A percentile compares a stretch with the other conserved stretches of the same genome.
phyloP scores from a whole-genome alignment of 2,329 filamentous ascomycete species.

The Fusarium decemcellulare region DNA sequence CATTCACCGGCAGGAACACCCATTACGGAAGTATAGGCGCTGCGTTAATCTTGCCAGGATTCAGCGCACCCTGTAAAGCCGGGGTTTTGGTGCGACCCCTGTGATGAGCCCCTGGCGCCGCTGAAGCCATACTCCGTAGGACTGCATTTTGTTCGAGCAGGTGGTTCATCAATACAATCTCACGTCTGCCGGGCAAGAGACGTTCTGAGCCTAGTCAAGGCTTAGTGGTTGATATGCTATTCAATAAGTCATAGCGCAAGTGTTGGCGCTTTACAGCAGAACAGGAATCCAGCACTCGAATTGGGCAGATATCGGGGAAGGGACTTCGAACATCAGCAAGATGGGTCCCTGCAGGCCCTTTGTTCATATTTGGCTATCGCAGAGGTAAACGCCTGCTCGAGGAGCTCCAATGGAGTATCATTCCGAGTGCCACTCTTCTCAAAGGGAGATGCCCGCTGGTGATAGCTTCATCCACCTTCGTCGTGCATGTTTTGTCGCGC shows the following conservation, averaged over 20 bases:
- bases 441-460: background rate
- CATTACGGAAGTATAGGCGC: constrained; percentile 32
- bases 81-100: constrained; percentile 33
- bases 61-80: constrained; percentile 21
- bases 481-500: background rate
- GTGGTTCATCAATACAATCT: constrained; percentile 13
- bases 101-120: constrained; percentile 20
- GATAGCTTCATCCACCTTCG: background rate
- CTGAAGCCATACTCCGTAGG: constrained; percentile 27
- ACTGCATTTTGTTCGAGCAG: constrained; percentile 31
- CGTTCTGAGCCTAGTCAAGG: background rate
- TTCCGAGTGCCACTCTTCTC: background rate
- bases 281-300: background rate
- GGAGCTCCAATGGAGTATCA: background rate
- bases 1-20: constrained; percentile 21
- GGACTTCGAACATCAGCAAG: background rate
- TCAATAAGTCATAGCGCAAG: background rate
- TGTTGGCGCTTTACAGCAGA: background rate
- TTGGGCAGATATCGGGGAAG: background rate
- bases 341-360: background rate
- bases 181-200: constrained; percentile 5
- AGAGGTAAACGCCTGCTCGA: background rate
- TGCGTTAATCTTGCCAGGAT: constrained; percentile 27
- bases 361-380: background rate
- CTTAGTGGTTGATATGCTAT: background rate